phyloP scores from a whole-genome alignment of 129 eudicot species.

The Flaveria bidentis region DNA sequence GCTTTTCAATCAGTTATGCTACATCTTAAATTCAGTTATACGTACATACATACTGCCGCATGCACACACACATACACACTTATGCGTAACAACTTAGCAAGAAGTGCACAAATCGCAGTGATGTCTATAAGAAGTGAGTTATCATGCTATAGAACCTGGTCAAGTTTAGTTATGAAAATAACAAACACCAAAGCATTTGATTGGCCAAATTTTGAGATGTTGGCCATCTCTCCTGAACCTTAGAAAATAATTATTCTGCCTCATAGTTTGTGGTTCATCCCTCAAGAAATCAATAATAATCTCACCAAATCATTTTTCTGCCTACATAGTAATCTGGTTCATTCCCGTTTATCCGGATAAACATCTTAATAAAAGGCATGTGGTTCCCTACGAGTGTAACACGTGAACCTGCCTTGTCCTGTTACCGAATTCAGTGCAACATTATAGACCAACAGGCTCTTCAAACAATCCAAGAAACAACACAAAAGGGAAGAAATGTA shows the following conservation, averaged over 20 bases:
- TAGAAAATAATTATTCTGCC: neutral
- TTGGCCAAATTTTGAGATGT: neutral
- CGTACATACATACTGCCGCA: neutral
- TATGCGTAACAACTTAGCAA: neutral
- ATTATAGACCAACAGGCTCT: slow-evolving; percentile 2
- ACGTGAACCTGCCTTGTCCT: too few species aligned
- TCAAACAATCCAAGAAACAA: neutral
- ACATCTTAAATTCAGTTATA: neutral
- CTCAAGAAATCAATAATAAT: neutral
- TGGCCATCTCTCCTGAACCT: neutral
- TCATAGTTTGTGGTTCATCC: too few species aligned
- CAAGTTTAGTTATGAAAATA: neutral
- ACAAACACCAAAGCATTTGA: neutral
- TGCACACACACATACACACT: neutral
- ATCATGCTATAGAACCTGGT: neutral
- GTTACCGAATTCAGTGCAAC: too few species aligned
- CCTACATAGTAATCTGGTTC: neutral
- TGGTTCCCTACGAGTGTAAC: too few species aligned
- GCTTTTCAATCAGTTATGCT: neutral
- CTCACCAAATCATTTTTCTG: neutral
- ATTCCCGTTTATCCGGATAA: neutral
- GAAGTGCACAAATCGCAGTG: neutral
- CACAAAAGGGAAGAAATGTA: neutral
- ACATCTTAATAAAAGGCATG: neutral
- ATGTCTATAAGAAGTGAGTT: neutral